phyloP scores from a whole-genome alignment of 345 rosid species.

The Linum lewisii region DNA sequence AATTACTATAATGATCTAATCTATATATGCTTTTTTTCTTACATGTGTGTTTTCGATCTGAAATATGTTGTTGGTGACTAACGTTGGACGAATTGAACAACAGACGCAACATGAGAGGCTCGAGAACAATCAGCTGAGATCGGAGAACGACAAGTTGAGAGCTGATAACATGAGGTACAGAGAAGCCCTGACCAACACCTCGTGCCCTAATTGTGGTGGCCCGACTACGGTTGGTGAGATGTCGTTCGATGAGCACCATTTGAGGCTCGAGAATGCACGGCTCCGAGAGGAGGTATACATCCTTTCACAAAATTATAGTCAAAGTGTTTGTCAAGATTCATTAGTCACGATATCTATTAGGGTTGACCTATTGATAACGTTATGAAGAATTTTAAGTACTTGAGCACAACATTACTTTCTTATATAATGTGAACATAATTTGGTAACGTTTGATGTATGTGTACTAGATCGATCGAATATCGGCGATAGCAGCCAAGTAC shows the following conservation, averaged over 20 bases:
- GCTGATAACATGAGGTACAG: constrained; percentile 79
- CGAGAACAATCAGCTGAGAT: constrained; percentile 69
- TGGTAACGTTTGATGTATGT: background rate
- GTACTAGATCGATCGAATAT: constrained; percentile 69
- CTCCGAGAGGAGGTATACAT: constrained; percentile 73
- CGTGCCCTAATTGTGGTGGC: constrained; percentile 95
- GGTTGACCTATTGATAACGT: no score
- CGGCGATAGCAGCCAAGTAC: constrained; percentile 87
- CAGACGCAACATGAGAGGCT: constrained; percentile 90
- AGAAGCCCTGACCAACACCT: constrained; percentile 83
- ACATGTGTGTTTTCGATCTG: background rate
- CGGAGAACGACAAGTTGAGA: constrained; percentile 82
- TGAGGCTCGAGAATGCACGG: constrained; percentile 79
- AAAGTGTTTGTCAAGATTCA: no score
- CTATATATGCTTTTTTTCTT: background rate
- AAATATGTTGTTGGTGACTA: background rate
- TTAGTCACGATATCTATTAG: no score
- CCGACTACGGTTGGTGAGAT: constrained; percentile 88
- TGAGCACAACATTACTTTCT: no score
- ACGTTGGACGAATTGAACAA: constrained; percentile 13
- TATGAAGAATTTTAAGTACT: no score
- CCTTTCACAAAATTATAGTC: no score
- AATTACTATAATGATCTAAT: no score
- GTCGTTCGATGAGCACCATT: constrained; percentile 91
- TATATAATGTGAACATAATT: no score